Conservation (phyloP, 768 basidiomycete species). For the Kockovaella imperatae region DNA sequence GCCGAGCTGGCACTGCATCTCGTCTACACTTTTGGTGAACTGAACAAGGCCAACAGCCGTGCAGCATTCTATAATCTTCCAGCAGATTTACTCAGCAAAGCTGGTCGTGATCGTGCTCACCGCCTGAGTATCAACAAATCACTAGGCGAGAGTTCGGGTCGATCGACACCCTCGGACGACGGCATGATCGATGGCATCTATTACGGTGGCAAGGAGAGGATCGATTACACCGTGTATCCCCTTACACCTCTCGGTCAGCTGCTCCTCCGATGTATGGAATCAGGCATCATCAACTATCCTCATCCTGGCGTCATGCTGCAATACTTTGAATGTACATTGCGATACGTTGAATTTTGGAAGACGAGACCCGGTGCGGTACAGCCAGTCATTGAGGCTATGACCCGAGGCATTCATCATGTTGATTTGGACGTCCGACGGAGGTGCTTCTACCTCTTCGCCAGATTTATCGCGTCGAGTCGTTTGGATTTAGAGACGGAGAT, state of each 20-base stretch:
- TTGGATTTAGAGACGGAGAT: slow-evolving; percentile 69
- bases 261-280: slow-evolving; percentile 71
- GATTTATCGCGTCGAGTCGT: slow-evolving; percentile 76
- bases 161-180: slow-evolving; percentile 22
- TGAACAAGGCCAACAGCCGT: slow-evolving; percentile 73
- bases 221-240: slow-evolving; percentile 53
- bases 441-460: slow-evolving; percentile 83
- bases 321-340: slow-evolving; percentile 84
- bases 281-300: slow-evolving; percentile 71
- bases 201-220: slow-evolving; percentile 13
- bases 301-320: slow-evolving; percentile 77
- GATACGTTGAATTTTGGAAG: slow-evolving; percentile 95
- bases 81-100: slow-evolving; percentile 54
- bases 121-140: slow-evolving; percentile 28
- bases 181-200: slow-evolving; percentile 9
- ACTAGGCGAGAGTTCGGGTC: slow-evolving; percentile 20
- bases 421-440: slow-evolving; percentile 64
- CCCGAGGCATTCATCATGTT: slow-evolving; percentile 76
- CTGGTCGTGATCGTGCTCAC: slow-evolving; percentile 27
- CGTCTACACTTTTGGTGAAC: slow-evolving; percentile 87
- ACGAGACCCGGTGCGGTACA: slow-evolving; percentile 80
- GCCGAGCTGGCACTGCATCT: slow-evolving; percentile 90
- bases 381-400: slow-evolving; percentile 76
- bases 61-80: slow-evolving; percentile 77
- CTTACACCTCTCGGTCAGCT: slow-evolving; percentile 86